A percentile compares a stretch with the other conserved stretches of the same genome.
Evolutionary conservation across 305 asterid genomes (phyloP).

Genomic region (Salvia sclarea): DNA sequence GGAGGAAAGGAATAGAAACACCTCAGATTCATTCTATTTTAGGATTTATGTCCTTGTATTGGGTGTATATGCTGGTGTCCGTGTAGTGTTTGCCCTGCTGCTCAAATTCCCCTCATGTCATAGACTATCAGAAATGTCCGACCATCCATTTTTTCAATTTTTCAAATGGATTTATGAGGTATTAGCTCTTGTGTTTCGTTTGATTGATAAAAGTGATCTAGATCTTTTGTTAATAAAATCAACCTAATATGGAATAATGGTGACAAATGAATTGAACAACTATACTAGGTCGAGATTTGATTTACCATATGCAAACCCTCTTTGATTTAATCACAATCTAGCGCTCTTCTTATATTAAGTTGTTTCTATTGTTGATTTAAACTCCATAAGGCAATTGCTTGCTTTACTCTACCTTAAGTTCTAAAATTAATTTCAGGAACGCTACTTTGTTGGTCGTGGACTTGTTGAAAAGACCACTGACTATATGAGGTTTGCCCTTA

Average conservation of each 20-base stretch:
- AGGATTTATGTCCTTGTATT: slow-evolving; percentile 86
- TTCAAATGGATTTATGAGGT: slow-evolving; percentile 99
- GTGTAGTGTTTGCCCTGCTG: slow-evolving; percentile 68
- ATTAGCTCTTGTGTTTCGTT: slow-evolving; percentile 25
- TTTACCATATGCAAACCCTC: background rate
- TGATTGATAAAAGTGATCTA: background rate
- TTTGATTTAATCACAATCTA: background rate
- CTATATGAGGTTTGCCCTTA: slow-evolving; percentile 67
- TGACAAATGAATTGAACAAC: background rate
- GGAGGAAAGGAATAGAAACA: slow-evolving; percentile 61
- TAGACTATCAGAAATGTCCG: slow-evolving; percentile 82
- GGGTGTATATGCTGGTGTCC: slow-evolving; percentile 91
- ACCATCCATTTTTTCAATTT: slow-evolving; percentile 91
- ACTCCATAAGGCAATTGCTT: slow-evolving; percentile 5
- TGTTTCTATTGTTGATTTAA: slow-evolving; percentile 8
- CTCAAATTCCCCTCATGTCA: slow-evolving; percentile 86
- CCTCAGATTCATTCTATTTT: slow-evolving; percentile 74
- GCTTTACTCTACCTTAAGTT: slow-evolving; percentile 21
- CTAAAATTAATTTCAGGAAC: slow-evolving; percentile 64
- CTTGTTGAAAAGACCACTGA: slow-evolving; percentile 90
- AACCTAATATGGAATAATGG: slow-evolving; percentile 19
- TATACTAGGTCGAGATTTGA: no score
- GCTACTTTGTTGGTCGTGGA: slow-evolving; percentile 99
- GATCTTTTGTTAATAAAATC: slow-evolving; percentile 3
- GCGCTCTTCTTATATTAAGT: background rate